These are phyloP conservation scores for Keqinozyma sinolaborantium DNA, from an alignment of 1,139 yeast species.

Conservation along the genomic window DNA sequence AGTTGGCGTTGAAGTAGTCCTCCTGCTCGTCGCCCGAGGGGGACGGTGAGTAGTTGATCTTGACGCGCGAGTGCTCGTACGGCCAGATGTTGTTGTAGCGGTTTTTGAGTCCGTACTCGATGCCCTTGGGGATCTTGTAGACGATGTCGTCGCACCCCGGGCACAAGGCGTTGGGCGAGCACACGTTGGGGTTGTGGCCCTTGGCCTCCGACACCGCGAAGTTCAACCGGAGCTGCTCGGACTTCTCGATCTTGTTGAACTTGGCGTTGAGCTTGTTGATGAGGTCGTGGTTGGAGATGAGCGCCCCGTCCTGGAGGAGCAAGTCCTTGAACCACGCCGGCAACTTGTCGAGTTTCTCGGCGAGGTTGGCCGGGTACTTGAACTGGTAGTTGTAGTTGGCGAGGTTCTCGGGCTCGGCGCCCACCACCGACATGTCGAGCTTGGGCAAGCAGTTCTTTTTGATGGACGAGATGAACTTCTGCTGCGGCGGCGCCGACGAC, in stretches of 20 bases:
- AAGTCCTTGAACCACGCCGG: constrained; percentile 50
- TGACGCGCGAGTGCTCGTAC: constrained; percentile 44
- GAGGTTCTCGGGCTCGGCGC: constrained; percentile 17
- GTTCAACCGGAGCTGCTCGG: constrained; percentile 48
- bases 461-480: constrained; percentile 28
- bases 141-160: constrained; percentile 39
- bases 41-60: constrained; percentile 17
- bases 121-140: constrained; percentile 53
- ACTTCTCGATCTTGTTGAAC: constrained; percentile 45
- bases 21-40: constrained; percentile 16
- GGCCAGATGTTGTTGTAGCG: constrained; percentile 46
- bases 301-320: constrained; percentile 5
- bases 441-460: constrained; percentile 22
- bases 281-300: constrained; percentile 19
- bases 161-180: constrained; percentile 43
- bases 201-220: constrained; percentile 18
- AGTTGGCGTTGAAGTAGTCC: constrained; percentile 45
- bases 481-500: constrained; percentile 27
- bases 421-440: constrained; percentile 11
- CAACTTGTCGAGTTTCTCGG: constrained; percentile 19
- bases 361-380: constrained; percentile 25
- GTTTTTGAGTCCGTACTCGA: constrained; percentile 43
- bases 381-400: constrained; percentile 33
- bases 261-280: constrained; percentile 32
- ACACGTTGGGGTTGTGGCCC: constrained; percentile 23